Conservation (phyloP, 2,329 filamentous ascomycete genomes). For the Sclerotinia subarctica region DNA sequence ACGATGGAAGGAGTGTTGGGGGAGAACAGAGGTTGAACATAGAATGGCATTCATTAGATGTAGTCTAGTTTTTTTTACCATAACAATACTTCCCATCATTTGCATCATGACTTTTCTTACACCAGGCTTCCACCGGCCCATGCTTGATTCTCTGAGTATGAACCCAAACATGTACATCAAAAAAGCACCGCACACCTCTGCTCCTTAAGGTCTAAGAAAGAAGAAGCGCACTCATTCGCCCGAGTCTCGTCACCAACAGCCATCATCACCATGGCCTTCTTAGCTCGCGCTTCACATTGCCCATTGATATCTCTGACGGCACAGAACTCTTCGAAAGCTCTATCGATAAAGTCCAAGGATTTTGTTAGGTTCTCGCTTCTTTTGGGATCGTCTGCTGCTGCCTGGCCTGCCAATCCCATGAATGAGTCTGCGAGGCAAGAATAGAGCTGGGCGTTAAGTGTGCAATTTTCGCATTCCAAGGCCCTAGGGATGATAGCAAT, state of each 20-base stretch:
- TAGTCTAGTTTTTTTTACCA: slow-evolving; percentile 18
- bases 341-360: slow-evolving; percentile 34
- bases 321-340: slow-evolving; percentile 48
- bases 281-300: slow-evolving; percentile 61
- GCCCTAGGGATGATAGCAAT: slow-evolving; percentile 63
- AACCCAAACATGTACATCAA: neutral
- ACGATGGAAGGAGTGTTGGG: neutral
- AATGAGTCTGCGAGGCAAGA: slow-evolving; percentile 60
- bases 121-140: neutral
- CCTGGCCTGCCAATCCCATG: slow-evolving; percentile 59
- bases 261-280: slow-evolving; percentile 63
- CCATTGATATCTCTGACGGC: slow-evolving; percentile 56
- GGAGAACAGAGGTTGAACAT: slow-evolving; percentile 11
- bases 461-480: slow-evolving; percentile 57
- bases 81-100: slow-evolving; percentile 18
- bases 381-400: slow-evolving; percentile 38
- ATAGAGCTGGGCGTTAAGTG: slow-evolving; percentile 56
- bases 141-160: neutral
- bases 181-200: slow-evolving; percentile 33
- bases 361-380: slow-evolving; percentile 49
- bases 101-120: slow-evolving; percentile 29
- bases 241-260: slow-evolving; percentile 53
- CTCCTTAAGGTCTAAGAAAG: slow-evolving; percentile 50
- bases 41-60: slow-evolving; percentile 21
- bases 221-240: slow-evolving; percentile 55